Base-by-base conservation (phyloP, 225 moss, liverwort and hornwort genomes). In the Bryum argenteum region DNA sequence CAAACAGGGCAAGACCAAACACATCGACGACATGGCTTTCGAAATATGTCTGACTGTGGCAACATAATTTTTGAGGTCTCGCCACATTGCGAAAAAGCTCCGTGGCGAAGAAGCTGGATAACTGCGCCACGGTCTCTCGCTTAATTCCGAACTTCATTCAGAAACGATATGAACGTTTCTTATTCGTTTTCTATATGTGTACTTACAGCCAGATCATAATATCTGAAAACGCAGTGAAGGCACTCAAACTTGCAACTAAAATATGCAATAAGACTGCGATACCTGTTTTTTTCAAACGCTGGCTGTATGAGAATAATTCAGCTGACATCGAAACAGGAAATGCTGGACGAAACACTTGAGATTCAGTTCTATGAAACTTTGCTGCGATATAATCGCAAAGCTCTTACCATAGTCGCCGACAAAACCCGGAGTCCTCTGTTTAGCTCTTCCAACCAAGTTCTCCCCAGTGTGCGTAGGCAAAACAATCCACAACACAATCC, bases 401-500 rank as follows among this genome's bases (percentile, higher is more conserved):
- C 11, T 41, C 74, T 61, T 51, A 82, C 82, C 66, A 1, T 66
- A 61, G 18, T 61, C 70, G 20, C 82, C 74, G 0, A 28, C 17
- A n/a, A 70, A 78, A 55, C 33, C 70, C 41, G 78, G 50, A 2
- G 26, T 61, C 64, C 21, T 70, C 10, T 50, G 55, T 70, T 74
- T n/a, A 13, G 56, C 68, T 60, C 51, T 42, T 16, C 39, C 55
- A 33, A 82, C 12, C 18, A 77, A 50, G n/a, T 48, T 61, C 50
- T 71, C 51, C 18, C 74, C 33, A 16, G 42, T 58, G 41, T 56
- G 11, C 42, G 74, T 82, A 42, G 78, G 74, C 6, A 70, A 66
- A 14, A 82, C 42, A 56, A 78, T 62, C 71, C 78, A 78, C 50
- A 82, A 23, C 33, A 55, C 42, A 56, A 71, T 43, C 74, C 78